Evolutionary conservation across 176 grass and related monocot species (phyloP).

Genomic region (Carex myosuroides): DNA sequence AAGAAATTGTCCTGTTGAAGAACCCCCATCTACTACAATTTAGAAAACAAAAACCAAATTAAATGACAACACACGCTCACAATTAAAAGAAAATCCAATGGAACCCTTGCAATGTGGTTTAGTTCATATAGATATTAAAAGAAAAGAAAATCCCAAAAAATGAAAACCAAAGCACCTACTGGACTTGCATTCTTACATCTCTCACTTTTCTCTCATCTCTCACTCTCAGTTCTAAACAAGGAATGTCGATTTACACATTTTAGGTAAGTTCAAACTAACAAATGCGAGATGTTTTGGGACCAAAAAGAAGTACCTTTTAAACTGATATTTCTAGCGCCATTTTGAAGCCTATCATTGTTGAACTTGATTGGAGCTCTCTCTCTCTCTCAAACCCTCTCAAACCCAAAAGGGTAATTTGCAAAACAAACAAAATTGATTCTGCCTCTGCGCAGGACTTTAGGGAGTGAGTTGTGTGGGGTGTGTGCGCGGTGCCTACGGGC

Average conservation of each 20-base stretch:
- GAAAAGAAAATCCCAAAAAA: neutral
- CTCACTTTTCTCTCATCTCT: neutral
- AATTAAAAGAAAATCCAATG: neutral
- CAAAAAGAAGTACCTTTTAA: neutral
- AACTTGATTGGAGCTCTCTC: neutral
- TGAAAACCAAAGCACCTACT: neutral
- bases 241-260: neutral
- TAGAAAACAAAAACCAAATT: neutral
- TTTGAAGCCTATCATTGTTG: neutral
- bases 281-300: neutral
- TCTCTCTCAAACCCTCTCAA: neutral
- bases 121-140: neutral
- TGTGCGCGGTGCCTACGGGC: no score
- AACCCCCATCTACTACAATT: neutral
- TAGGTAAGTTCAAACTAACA: neutral
- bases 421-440: neutral
- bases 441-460: no score
- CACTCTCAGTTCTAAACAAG: neutral
- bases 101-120: neutral
- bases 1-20: neutral
- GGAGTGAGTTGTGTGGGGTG: no score
- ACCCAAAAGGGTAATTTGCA: neutral
- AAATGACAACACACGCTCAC: neutral
- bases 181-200: neutral
- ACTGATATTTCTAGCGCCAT: neutral